phyloP scores from a whole-genome alignment of 306 rosid genomes.

The Quercus aquifolioides region DNA sequence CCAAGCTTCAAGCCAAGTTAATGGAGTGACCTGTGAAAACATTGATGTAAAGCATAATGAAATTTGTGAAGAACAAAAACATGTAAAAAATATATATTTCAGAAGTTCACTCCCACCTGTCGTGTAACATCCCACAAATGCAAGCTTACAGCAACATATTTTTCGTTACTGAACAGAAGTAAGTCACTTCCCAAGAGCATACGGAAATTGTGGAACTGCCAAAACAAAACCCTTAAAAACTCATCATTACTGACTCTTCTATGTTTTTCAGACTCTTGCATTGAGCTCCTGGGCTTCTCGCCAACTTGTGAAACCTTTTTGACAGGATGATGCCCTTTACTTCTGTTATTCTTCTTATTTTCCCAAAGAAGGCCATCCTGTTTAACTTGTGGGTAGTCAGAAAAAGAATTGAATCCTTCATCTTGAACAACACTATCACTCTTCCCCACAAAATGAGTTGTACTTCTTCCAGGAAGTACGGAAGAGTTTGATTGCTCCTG shows the following conservation, averaged over 20 bases:
- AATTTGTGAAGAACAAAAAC: slow-evolving; percentile 12
- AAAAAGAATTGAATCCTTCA: slow-evolving; percentile 47
- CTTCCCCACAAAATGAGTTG: slow-evolving; percentile 56
- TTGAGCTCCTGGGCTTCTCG: slow-evolving; percentile 58
- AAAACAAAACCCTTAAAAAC: slow-evolving; percentile 78
- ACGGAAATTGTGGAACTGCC: slow-evolving; percentile 97
- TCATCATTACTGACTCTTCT: slow-evolving; percentile 68
- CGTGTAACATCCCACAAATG: slow-evolving; percentile 94
- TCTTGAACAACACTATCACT: slow-evolving; percentile 43
- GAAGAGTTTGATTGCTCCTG: slow-evolving; percentile 58
- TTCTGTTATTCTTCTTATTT: slow-evolving; percentile 64
- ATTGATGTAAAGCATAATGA: slow-evolving; percentile 12
- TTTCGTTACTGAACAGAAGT: slow-evolving; percentile 89
- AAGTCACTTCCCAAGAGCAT: slow-evolving; percentile 96
- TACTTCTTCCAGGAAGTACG: slow-evolving; percentile 66
- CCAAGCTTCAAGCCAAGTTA: slow-evolving; percentile 99
- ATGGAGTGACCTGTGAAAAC: slow-evolving; percentile 71
- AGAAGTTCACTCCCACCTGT: slow-evolving; percentile 50
- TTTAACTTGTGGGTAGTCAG: slow-evolving; percentile 58
- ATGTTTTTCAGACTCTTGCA: slow-evolving; percentile 85
- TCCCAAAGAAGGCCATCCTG: slow-evolving; percentile 55
- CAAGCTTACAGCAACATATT: slow-evolving; percentile 94
- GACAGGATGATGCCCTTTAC: slow-evolving; percentile 46
- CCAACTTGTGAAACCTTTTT: slow-evolving; percentile 80
- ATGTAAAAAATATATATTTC: neutral